Base-by-base conservation (phyloP, 371 early-diverging fungal genomes). In the Mortierella sp. region DNA sequence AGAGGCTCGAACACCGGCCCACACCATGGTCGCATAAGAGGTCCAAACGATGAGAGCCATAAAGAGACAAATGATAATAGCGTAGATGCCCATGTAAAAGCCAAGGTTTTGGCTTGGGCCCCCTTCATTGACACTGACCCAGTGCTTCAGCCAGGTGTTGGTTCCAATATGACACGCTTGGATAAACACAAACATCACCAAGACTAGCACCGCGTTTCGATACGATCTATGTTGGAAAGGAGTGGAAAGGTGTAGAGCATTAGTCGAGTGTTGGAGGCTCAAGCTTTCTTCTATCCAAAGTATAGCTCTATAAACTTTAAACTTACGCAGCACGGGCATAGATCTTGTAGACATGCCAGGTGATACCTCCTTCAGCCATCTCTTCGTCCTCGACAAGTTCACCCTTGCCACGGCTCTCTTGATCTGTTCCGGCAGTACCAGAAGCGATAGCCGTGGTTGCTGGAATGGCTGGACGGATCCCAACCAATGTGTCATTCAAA, bases 131-230 rank as follows among this genome's bases (percentile, higher is more conserved):
- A 62, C 75, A 11, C 52, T 70, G 62, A 75, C 74, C 84, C 87
- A 88, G 4, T 84, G 66, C 59, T 89, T 85, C 56, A 92, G 82
- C 85, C 89, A 92, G 55, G 83, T 86, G 62, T 89, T 90, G 64
- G 86, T 87, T 9, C 82, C 86, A 6, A 90, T 67, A n/a, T 82
- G 72, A 45, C 81, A 74, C n/a, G 61, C 75, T 44, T 88, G 86
- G 16, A 86, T 70, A 25, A 84, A 46, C 21, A 83, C 68, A 58
- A 90, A 84, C 16, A 90, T 60, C 3, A 85, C 6, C 0, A 85
- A 51, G 6, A 85, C 73, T 16, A 74, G 46, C 0, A 84, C 26
- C 12, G 64, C 70, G 25, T 64, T 61, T 37, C 62, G 62, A 26
- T 62, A 66, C 0, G 66, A 66, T n/a, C 75, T 57, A 88, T 60